Evolutionary conservation across 1,284 basidiomycete species (phyloP), one percentile per base, ranked within the genome.

Genomic region (Rhodotorula mucilaginosa): DNA sequence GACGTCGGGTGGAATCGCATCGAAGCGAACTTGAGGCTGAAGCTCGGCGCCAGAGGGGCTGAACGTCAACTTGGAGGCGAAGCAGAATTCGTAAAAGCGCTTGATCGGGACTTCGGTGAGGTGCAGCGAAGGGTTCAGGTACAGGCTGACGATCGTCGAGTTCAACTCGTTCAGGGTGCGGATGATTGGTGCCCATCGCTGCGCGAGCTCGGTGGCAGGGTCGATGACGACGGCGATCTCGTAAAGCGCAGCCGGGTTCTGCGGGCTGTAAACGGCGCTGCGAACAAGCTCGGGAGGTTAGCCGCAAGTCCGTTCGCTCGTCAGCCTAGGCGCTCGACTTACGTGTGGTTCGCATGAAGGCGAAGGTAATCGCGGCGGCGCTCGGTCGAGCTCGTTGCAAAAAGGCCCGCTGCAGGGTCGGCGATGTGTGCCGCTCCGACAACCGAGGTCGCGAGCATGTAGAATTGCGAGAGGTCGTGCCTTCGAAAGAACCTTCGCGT

Each of bases 51-150:
- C 82, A 29, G 57, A 68, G 7, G 15, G 80, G 74, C 92, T 88
- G 78, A 94, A 98, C 0, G 80, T 70, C 8, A 91, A 82, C 8
- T 82, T 80, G 18, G 87, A 83, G 2, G 85, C 81, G 3, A 94
- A 82, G 61, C 88, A 88, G 78, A 89, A 92, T 5, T 92, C 89
- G 80, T 97, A 97, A 83, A 97, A 99, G n/a, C 90, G 86, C 81
- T 96, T 97, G 57, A 98, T 82, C 1, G 94, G 93, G 58, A 97
- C 83, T 82, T 97, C 92, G 8, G 78, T 79, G 12, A 83, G 78
- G 64, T 87, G 85, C 34, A 82, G 82, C 1, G 84, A 81, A 2
- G 93, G 93, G 78, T 92, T 91, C 23, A 96, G 80, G 78, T 90
- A 87, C 44, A 97, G 83, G 69, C 90, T 86, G 18, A 92, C 83